Percentiles rank a stretch among this genome's conserved stretches.
Conservation (phyloP, 2,329 filamentous ascomycete species). For the Sordariomycetes sp. region DNA sequence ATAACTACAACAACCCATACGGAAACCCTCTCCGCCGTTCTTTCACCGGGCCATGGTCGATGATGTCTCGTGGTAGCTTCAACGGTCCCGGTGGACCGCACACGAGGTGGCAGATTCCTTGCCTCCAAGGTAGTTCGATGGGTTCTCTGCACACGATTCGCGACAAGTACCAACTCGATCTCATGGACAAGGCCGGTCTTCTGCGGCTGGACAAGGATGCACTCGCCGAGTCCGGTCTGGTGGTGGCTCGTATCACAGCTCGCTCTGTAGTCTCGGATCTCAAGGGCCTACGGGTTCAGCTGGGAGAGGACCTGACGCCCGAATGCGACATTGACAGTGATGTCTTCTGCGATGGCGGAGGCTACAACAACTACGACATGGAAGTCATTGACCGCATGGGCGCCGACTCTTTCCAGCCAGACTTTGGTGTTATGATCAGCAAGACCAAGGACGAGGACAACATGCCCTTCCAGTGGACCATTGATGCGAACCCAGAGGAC, state of each 20-base stretch:
- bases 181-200: conserved; percentile 31
- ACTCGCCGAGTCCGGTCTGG: conserved; percentile 30
- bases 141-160: conserved; percentile 43
- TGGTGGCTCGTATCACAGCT: conserved; percentile 36
- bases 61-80: conserved; percentile 42
- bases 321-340: conserved; percentile 29
- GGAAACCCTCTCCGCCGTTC: conserved; percentile 31
- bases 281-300: conserved; percentile 36
- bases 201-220: conserved; percentile 32
- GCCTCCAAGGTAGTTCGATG: conserved; percentile 35
- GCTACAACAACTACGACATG: conserved; percentile 40
- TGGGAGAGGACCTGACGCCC: conserved; percentile 35
- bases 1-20: conserved; percentile 48
- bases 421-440: conserved; percentile 42
- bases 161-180: conserved; percentile 41
- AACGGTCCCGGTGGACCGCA: conserved; percentile 43
- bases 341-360: conserved; percentile 39
- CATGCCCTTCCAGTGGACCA: conserved; percentile 43
- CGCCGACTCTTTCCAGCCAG: conserved; percentile 40
- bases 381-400: conserved; percentile 46
- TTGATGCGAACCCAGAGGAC: conserved; percentile 45
- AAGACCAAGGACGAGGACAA: conserved; percentile 37
- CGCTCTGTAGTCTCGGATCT: conserved; percentile 31
- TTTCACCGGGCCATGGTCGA: conserved; percentile 42
- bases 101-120: conserved; percentile 41